A percentile compares a stretch with the other conserved stretches of the same genome.
phyloP scores from a whole-genome alignment of 2,329 filamentous ascomycete species.

The Blumeriella jaapii region DNA sequence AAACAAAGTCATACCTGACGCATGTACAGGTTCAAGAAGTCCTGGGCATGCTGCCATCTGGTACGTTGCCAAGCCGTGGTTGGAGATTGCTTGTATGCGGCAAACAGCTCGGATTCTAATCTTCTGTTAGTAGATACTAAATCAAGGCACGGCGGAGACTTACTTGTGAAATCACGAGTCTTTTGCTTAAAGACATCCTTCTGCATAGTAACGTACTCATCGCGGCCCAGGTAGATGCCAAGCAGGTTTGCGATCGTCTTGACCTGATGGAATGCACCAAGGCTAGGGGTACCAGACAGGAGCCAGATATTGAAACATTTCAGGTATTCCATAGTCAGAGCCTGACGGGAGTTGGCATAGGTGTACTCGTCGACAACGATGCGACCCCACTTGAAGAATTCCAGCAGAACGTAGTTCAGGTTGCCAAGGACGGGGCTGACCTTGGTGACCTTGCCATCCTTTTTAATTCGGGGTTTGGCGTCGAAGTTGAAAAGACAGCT shows the following conservation, averaged over 20 bases:
- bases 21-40: conserved; percentile 37
- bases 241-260: conserved; percentile 46
- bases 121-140: conserved; percentile 7
- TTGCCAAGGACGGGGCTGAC: not conserved
- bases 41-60: conserved; percentile 40
- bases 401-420: conserved; percentile 32
- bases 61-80: conserved; percentile 40
- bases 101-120: conserved; percentile 41
- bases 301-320: conserved; percentile 34
- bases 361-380: conserved; percentile 55
- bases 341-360: conserved; percentile 33
- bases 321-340: conserved; percentile 1
- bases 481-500: not conserved
- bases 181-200: conserved; percentile 33
- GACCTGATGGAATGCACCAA: conserved; percentile 46
- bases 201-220: conserved; percentile 35
- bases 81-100: conserved; percentile 36
- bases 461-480: not conserved
- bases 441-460: too few relatives aligned
- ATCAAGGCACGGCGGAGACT: conserved; percentile 5
- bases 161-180: conserved; percentile 33
- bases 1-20: conserved; percentile 17
- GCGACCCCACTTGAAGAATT: conserved; percentile 49
- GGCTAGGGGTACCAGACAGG: conserved; percentile 49
- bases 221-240: conserved; percentile 40